Evolutionary conservation across 306 rosid species (phyloP).

Genomic region (Cajanus cajan): DNA sequence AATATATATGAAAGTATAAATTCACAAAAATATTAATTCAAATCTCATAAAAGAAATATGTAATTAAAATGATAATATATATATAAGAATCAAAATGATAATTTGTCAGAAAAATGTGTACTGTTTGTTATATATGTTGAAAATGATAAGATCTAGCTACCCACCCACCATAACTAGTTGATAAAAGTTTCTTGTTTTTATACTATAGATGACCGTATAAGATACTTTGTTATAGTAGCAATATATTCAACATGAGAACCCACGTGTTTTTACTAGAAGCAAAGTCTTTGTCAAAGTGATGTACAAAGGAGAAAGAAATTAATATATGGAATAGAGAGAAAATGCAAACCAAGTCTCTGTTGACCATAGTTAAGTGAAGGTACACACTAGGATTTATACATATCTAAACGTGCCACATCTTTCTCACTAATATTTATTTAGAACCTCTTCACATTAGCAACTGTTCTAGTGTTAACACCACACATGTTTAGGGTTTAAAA

Average conservation of each 20-base stretch:
- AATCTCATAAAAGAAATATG: too few species aligned
- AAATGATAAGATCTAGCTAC: conserved; percentile 14
- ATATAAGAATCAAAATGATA: too few species aligned
- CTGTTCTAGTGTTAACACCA: too few species aligned
- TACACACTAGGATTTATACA: neutral
- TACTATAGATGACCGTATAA: neutral
- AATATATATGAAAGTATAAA: too few species aligned
- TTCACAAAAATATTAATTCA: too few species aligned
- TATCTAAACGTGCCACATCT: too few species aligned
- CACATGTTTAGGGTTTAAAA: too few species aligned
- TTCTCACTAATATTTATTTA: too few species aligned
- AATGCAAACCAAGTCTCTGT: neutral
- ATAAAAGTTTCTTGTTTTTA: neutral
- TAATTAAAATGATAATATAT: too few species aligned
- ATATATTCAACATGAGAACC: neutral
- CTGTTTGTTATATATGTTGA: conserved; percentile 30
- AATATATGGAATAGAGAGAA: neutral
- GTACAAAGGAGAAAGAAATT: neutral
- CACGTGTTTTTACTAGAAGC: conserved; percentile 12
- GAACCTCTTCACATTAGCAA: too few species aligned
- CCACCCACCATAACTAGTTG: conserved; percentile 26
- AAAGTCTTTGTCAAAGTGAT: conserved; percentile 7
- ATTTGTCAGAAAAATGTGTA: conserved; percentile 43
- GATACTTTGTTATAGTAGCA: neutral
- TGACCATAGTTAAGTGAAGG: conserved; percentile 11